A percentile compares a stretch with the other conserved stretches of the same genome.
Evolutionary conservation across 331 rosid species (phyloP).

Genomic region (Malus hybrid): DNA sequence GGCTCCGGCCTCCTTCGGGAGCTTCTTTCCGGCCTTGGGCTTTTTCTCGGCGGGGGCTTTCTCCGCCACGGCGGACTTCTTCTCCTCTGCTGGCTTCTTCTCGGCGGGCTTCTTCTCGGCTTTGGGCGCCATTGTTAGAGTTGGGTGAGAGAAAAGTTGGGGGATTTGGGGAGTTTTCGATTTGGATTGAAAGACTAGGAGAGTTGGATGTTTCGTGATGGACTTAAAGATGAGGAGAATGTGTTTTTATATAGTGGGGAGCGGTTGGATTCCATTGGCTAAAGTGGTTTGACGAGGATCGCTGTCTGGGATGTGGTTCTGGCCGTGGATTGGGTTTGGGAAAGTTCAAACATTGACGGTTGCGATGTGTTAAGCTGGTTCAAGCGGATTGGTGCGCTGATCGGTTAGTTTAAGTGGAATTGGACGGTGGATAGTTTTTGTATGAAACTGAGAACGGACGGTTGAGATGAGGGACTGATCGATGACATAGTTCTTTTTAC

Average conservation of each 20-base stretch:
- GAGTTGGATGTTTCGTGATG: background rate
- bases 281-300: background rate
- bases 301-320: background rate
- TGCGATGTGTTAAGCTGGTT: background rate
- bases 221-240: too few species aligned
- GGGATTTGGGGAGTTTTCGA: background rate
- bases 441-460: background rate
- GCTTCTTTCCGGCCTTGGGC: conserved; percentile 45
- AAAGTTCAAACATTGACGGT: background rate
- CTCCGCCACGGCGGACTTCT: conserved; percentile 28
- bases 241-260: background rate
- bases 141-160: background rate
- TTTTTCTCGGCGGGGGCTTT: conserved; percentile 39
- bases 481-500: background rate
- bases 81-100: conserved; percentile 36
- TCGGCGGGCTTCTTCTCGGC: conserved; percentile 43
- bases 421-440: background rate
- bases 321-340: background rate
- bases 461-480: background rate
- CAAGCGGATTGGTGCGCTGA: background rate
- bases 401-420: background rate
- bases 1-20: conserved; percentile 29
- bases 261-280: background rate
- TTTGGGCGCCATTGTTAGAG: conserved; percentile 17
- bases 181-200: background rate